phyloP scores from a whole-genome alignment of 352 stramenopile species.

The Phytophthora pini region DNA sequence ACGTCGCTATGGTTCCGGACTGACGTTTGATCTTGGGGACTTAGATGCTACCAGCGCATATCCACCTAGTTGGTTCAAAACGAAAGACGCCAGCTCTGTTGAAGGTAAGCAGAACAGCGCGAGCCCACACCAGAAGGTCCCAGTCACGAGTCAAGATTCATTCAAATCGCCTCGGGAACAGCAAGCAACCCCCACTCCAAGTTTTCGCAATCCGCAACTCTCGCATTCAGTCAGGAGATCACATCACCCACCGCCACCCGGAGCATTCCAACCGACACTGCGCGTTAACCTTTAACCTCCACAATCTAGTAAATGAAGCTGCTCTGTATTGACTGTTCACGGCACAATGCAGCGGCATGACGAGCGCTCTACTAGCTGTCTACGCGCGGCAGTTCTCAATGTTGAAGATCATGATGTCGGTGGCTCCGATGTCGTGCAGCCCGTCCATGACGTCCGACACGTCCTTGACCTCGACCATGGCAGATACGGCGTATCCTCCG shows the following conservation, averaged over 20 bases:
- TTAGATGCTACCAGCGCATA: constrained; percentile 13
- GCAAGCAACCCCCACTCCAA: constrained; percentile 3
- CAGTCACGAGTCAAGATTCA: not conserved
- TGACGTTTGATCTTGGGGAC: constrained; percentile 16
- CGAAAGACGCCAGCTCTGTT: not conserved
- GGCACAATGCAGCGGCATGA: constrained; percentile 12
- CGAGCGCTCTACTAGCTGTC: constrained; percentile 23
- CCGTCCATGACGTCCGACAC: constrained; percentile 96
- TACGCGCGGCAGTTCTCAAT: constrained; percentile 95
- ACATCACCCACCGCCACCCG: constrained; percentile 10
- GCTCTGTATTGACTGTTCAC: constrained; percentile 26
- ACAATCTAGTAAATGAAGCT: constrained; percentile 5
- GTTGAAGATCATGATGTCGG: constrained; percentile 97
- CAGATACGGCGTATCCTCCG: constrained; percentile 90
- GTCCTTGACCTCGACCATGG: constrained; percentile 92
- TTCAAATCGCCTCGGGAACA: constrained; percentile 6
- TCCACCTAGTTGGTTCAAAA: constrained; percentile 14
- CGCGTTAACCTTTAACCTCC: constrained; percentile 32
- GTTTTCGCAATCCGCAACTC: not conserved
- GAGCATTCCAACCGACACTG: constrained; percentile 24
- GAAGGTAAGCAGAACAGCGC: not conserved
- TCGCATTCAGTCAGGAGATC: constrained; percentile 6
- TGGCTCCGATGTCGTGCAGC: constrained; percentile 94
- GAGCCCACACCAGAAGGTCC: not conserved
- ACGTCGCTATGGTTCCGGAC: constrained; percentile 6